A percentile compares a stretch with the other conserved stretches of the same genome.
Conservation (phyloP, 2,329 filamentous ascomycete genomes). For the Calonectria henricotiae region DNA sequence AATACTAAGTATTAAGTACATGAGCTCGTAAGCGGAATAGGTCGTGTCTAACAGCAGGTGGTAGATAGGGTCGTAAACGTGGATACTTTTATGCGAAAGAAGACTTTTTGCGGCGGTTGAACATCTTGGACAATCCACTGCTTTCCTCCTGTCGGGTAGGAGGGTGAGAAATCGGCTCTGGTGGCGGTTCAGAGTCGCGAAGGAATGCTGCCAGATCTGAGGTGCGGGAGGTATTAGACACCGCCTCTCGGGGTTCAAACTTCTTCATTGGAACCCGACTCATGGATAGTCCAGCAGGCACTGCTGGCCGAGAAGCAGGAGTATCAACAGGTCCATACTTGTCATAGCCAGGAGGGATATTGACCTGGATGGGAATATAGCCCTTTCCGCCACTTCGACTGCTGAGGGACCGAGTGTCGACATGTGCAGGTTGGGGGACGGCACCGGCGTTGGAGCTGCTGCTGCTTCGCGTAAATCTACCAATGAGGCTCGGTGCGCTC, state of each 20-base stretch:
- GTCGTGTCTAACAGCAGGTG: conserved; percentile 44
- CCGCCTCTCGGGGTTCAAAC: conserved; percentile 72
- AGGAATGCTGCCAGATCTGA: conserved; percentile 83
- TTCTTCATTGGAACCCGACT: conserved; percentile 70
- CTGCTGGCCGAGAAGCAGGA: conserved; percentile 42
- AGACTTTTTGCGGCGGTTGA: conserved; percentile 68
- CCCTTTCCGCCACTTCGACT: conserved; percentile 61
- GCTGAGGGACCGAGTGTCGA: conserved; percentile 58
- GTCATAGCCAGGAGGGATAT: conserved; percentile 65
- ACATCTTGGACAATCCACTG: conserved; percentile 65
- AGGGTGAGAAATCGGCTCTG: conserved; percentile 55
- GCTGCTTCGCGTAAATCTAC: conserved; percentile 68
- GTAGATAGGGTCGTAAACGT: conserved; percentile 42
- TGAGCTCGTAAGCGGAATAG: conserved; percentile 50
- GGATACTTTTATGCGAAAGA: conserved; percentile 50
- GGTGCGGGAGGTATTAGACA: conserved; percentile 69
- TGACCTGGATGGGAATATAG: conserved; percentile 71
- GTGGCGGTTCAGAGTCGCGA: conserved; percentile 77
- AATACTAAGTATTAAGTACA: conserved; percentile 52
- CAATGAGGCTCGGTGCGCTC: conserved; percentile 75
- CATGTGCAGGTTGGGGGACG: conserved; percentile 48
- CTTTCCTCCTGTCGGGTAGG: conserved; percentile 58
- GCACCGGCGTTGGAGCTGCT: conserved; percentile 52
- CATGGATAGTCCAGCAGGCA: conserved; percentile 50
- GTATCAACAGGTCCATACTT: conserved; percentile 58